These are phyloP conservation scores for Carex kokanica DNA, from an alignment of 176 grass and related monocot genomes.

Conservation along the genomic window DNA sequence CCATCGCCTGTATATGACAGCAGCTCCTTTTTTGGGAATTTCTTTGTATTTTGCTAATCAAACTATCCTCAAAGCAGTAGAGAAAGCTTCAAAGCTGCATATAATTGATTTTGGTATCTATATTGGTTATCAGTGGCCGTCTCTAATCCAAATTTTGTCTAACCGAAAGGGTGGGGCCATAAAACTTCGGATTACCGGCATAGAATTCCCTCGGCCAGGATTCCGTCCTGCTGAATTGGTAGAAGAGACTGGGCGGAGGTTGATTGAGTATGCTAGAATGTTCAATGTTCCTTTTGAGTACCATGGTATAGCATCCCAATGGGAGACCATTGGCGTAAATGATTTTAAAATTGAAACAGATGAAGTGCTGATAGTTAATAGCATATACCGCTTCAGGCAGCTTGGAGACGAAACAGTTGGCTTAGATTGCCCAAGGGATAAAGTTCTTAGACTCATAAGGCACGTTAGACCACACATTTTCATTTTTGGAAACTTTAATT, in stretches of 20 bases:
- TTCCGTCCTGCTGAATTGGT: slow-evolving; percentile 32
- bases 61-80: slow-evolving; percentile 13
- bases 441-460: slow-evolving; percentile 35
- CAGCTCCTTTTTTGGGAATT: background rate
- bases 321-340: slow-evolving; percentile 27
- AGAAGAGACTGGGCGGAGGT: slow-evolving; percentile 32
- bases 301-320: slow-evolving; percentile 27
- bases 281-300: slow-evolving; percentile 46
- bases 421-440: slow-evolving; percentile 37
- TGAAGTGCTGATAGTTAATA: slow-evolving; percentile 36
- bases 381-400: slow-evolving; percentile 31
- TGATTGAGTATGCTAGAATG: slow-evolving; percentile 38
- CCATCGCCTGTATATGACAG: slow-evolving; percentile 23
- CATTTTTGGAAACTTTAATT: slow-evolving; percentile 31
- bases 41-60: slow-evolving; percentile 1
- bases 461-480: slow-evolving; percentile 32
- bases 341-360: slow-evolving; percentile 31
- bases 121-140: slow-evolving; percentile 22
- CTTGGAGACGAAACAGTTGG: slow-evolving; percentile 29
- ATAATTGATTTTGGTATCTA: slow-evolving; percentile 29
- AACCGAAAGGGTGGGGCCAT: background rate
- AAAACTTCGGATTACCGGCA: slow-evolving; percentile 28
- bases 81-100: slow-evolving; percentile 21
- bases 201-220: slow-evolving; percentile 33
- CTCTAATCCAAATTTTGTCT: slow-evolving; percentile 16